phyloP scores from a whole-genome alignment of 768 basidiomycete species.

The Boletellus emodensis region DNA sequence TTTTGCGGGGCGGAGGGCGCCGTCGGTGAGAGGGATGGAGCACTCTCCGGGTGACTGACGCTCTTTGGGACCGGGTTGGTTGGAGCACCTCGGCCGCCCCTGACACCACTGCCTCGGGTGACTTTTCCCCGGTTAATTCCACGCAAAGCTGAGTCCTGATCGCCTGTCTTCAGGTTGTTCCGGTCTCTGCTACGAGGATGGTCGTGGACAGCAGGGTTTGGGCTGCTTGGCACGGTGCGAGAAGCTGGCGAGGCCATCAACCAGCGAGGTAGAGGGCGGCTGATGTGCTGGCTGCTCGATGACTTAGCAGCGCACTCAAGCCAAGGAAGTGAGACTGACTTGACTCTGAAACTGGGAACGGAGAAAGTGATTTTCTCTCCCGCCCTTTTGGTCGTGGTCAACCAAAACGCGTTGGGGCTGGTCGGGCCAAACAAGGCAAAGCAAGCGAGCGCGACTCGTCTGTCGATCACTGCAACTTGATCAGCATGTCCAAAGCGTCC shows the following conservation, averaged over 20 bases:
- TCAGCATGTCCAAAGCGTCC: constrained; percentile 84
- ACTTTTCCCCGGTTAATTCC: constrained; percentile 38
- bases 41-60: constrained; percentile 15
- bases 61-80: constrained; percentile 20
- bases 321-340: constrained; percentile 4
- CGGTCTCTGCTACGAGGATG: constrained; percentile 40
- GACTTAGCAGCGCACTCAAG: constrained; percentile 11
- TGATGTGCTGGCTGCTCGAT: background rate
- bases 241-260: constrained; percentile 44
- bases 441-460: constrained; percentile 15
- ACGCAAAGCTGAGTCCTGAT: constrained; percentile 46
- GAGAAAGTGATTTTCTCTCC: background rate
- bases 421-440: constrained; percentile 31
- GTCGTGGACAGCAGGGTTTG: constrained; percentile 26
- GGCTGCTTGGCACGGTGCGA: constrained; percentile 24
- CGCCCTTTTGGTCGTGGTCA: background rate
- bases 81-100: constrained; percentile 24
- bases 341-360: constrained; percentile 8
- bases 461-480: background rate
- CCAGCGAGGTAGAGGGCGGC: background rate
- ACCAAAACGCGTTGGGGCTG: background rate
- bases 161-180: constrained; percentile 37
- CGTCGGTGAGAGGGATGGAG: constrained; percentile 18
- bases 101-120: constrained; percentile 30
- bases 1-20: constrained; percentile 15